Percentiles rank a stretch among this genome's conserved stretches.
Evolutionary conservation across 768 basidiomycete species (phyloP).

Genomic region (Ephemerocybe angulata): DNA sequence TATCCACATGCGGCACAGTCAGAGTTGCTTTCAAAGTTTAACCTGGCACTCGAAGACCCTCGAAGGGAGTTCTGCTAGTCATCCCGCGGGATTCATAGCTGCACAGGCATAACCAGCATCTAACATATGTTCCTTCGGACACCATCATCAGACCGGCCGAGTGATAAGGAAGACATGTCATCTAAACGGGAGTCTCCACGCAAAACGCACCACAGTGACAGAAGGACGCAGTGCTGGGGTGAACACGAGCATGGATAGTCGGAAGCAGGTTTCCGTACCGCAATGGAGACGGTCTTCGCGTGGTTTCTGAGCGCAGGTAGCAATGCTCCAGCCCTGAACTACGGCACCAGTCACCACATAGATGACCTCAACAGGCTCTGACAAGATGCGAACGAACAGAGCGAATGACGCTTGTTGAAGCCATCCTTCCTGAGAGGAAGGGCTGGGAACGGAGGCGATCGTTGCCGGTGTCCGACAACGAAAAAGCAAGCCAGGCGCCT

Average conservation of each 20-base stretch:
- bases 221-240: not conserved
- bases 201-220: not conserved
- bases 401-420: slow-evolving; percentile 1
- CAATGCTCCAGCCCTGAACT: not conserved
- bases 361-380: too few species aligned
- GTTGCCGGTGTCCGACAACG: not conserved
- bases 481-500: not conserved
- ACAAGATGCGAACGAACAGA: not conserved
- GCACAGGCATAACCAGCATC: not conserved
- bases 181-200: not conserved
- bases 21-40: not conserved
- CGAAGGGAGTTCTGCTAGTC: slow-evolving; percentile 1
- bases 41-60: not conserved
- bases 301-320: not conserved
- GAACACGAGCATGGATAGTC: not conserved
- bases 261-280: not conserved
- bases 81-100: not conserved
- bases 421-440: not conserved
- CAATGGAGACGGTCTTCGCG: too few species aligned
- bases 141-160: not conserved
- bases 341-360: not conserved
- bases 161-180: not conserved
- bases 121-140: not conserved
- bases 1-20: not conserved
- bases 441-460: not conserved